phyloP scores from a whole-genome alignment of 495 filamentous ascomycete species.

The Xylaria bambusicola region DNA sequence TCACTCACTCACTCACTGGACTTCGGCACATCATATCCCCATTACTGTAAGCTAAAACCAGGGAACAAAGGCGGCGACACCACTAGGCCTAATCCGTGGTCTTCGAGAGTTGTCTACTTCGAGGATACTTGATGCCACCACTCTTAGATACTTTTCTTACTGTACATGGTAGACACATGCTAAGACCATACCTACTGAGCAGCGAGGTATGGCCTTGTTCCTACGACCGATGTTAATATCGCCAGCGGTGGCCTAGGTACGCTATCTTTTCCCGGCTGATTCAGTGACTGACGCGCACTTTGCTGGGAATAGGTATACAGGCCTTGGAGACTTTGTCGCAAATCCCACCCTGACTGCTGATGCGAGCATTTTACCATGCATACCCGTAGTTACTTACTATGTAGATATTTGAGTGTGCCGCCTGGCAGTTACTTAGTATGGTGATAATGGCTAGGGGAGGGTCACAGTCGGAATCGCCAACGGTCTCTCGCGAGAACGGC shows the following conservation, averaged over 20 bases:
- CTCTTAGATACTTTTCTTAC: too few relatives aligned
- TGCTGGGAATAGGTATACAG: neutral
- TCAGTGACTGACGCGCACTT: constrained; percentile 1
- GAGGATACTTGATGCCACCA: neutral
- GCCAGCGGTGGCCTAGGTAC: neutral
- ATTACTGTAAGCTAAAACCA: neutral
- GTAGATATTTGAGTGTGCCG: too few relatives aligned
- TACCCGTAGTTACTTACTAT: too few relatives aligned
- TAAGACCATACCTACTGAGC: too few relatives aligned
- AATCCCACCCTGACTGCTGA: too few relatives aligned
- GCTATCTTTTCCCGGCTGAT: neutral
- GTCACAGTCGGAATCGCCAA: constrained; percentile 23
- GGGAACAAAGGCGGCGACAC: neutral
- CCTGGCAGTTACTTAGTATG: neutral
- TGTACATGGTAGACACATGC: too few relatives aligned
- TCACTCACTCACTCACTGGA: too few relatives aligned
- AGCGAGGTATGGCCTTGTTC: too few relatives aligned
- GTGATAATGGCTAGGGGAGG: neutral
- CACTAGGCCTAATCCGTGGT: constrained; percentile 1
- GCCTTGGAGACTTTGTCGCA: neutral
- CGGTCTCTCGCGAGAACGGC: constrained; percentile 7
- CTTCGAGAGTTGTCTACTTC: neutral
- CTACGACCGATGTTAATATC: too few relatives aligned
- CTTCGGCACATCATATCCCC: too few relatives aligned
- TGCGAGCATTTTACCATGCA: too few relatives aligned